Evolutionary conservation across 228 moss, liverwort and hornwort species (phyloP).

Genomic region (Sphagnum fallax): DNA sequence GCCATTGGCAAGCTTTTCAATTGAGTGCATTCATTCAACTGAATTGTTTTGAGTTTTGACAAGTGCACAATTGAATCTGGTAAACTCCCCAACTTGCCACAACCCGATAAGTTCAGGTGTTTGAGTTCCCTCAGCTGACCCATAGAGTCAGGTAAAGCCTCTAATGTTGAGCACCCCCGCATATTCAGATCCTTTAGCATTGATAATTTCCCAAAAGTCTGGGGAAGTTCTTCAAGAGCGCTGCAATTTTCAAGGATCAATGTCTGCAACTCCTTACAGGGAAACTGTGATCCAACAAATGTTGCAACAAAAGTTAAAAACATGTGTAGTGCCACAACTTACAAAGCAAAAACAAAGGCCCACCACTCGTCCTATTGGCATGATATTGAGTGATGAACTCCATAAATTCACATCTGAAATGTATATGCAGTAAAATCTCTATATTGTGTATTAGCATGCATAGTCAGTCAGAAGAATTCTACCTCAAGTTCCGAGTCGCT

Average conservation of each 20-base stretch:
- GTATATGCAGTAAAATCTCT: too few relatives aligned
- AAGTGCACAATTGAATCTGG: slow-evolving; percentile 9
- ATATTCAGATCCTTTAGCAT: slow-evolving; percentile 9
- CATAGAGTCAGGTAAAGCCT: background rate
- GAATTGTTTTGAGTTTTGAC: slow-evolving; percentile 2
- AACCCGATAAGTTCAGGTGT: slow-evolving; percentile 4
- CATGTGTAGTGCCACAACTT: too few relatives aligned
- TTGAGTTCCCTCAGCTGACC: slow-evolving; percentile 11
- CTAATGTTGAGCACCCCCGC: slow-evolving; percentile 8
- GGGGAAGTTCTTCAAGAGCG: slow-evolving; percentile 10
- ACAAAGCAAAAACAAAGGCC: too few relatives aligned
- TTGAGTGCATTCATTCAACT: slow-evolving; percentile 5
- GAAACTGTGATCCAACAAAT: background rate
- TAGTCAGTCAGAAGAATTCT: background rate
- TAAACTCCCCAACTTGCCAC: slow-evolving; percentile 7
- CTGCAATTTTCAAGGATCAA: slow-evolving; percentile 13
- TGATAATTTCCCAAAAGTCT: slow-evolving; percentile 4
- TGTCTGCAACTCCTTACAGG: slow-evolving; percentile 2
- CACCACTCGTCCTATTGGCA: too few relatives aligned
- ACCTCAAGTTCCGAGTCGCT: slow-evolving; percentile 5
- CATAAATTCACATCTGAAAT: too few relatives aligned
- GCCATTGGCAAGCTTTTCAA: slow-evolving; percentile 3
- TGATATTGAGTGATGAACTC: too few relatives aligned
- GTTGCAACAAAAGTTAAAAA: too few relatives aligned
- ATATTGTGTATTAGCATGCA: too few relatives aligned